A percentile compares a stretch with the other conserved stretches of the same genome.
These are phyloP conservation scores for Gentiana straminea DNA, from an alignment of 257 asterid genomes.

Conservation along the genomic window DNA sequence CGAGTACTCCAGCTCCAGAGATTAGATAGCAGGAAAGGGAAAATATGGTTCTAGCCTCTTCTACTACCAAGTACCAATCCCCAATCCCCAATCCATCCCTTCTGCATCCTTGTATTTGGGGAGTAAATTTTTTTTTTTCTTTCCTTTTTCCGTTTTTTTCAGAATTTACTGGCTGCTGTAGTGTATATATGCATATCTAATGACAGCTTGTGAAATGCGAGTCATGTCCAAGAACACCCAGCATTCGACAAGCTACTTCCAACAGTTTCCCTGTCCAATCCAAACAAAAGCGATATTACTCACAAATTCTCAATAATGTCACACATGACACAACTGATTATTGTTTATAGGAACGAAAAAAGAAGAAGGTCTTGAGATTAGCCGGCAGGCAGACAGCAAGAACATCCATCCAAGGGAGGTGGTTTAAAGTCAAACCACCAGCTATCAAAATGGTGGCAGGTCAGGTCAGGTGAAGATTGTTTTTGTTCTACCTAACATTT, in stretches of 20 bases:
- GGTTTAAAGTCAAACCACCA: too few relatives aligned
- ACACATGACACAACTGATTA: too few relatives aligned
- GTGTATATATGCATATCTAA: constrained; percentile 10
- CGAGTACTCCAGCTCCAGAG: not conserved
- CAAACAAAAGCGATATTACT: not conserved
- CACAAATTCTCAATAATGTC: not conserved
- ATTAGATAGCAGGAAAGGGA: too few relatives aligned
- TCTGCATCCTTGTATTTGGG: constrained; percentile 15
- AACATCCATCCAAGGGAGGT: too few relatives aligned
- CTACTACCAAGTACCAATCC: not conserved
- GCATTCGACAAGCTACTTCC: constrained; percentile 70
- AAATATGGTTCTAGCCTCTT: too few relatives aligned
- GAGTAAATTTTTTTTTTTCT: constrained; percentile 5
- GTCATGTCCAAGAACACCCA: constrained; percentile 62
- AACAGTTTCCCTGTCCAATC: constrained; percentile 60
- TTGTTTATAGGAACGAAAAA: too few relatives aligned
- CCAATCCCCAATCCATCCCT: constrained; percentile 21
- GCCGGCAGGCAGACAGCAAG: too few relatives aligned
- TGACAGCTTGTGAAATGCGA: constrained; percentile 59
- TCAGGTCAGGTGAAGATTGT: too few relatives aligned
- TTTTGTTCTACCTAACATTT: too few relatives aligned
- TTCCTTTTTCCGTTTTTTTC: constrained; percentile 2
- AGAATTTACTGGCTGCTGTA: constrained; percentile 10
- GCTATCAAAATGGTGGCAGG: too few relatives aligned
- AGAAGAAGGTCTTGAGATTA: too few relatives aligned